Evolutionary conservation across 352 stramenopile genomes (phyloP).

Genomic region (Phytophthora syringae): DNA sequence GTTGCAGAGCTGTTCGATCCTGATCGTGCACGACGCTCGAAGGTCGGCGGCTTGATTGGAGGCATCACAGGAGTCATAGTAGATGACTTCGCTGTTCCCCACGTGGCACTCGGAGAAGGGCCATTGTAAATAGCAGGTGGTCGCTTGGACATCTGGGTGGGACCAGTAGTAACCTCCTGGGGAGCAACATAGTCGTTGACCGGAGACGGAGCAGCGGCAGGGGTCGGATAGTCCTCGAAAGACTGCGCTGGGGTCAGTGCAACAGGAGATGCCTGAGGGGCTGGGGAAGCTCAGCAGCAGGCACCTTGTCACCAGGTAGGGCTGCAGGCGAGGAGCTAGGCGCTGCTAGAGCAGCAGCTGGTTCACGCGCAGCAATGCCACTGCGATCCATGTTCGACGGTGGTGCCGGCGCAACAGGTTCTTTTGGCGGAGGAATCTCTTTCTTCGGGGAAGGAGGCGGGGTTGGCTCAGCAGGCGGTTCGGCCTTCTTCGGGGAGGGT

Average conservation of each 20-base stretch:
- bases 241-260: constrained; percentile 11
- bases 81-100: constrained; percentile 21
- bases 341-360: constrained; percentile 16
- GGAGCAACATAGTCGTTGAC: constrained; percentile 18
- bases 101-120: constrained; percentile 29
- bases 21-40: constrained; percentile 59
- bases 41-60: constrained; percentile 32
- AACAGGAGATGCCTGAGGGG: constrained; percentile 20
- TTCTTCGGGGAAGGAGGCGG: constrained; percentile 36
- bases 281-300: constrained; percentile 11
- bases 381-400: constrained; percentile 42
- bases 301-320: constrained; percentile 41
- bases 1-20: constrained; percentile 78
- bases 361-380: constrained; percentile 27
- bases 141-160: constrained; percentile 24
- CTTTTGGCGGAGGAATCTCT: constrained; percentile 13
- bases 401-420: constrained; percentile 27
- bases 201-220: constrained; percentile 9
- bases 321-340: constrained; percentile 59
- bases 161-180: constrained; percentile 24
- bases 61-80: constrained; percentile 36
- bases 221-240: constrained; percentile 24
- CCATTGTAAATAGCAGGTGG: constrained; percentile 49
- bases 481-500: constrained; percentile 41
- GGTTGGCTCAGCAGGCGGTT: constrained; percentile 34